Evolutionary conservation across 2,329 filamentous ascomycete species (phyloP).

Genomic region (Phaeomoniella chlamydospora): DNA sequence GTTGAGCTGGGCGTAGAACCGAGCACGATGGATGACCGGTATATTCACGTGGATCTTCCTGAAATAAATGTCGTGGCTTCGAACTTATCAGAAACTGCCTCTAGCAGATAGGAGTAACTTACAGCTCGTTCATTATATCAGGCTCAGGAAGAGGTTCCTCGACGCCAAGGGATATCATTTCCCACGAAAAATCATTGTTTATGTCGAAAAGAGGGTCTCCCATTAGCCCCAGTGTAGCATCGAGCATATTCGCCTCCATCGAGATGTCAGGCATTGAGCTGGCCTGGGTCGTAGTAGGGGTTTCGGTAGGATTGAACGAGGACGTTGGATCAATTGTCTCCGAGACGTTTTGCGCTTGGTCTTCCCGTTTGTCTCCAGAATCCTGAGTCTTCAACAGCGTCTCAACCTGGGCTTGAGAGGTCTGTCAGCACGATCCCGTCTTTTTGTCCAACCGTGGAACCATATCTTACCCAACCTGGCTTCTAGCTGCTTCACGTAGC

Average conservation of each 20-base stretch:
- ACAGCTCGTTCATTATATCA: constrained; percentile 77
- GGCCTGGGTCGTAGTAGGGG: constrained; percentile 3
- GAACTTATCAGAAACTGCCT: too few species aligned
- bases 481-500: constrained; percentile 88
- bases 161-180: constrained; percentile 67
- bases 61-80: constrained; percentile 72
- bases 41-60: constrained; percentile 74
- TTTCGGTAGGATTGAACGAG: not conserved
- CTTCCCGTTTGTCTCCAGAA: constrained; percentile 12
- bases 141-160: constrained; percentile 68
- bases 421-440: too few species aligned
- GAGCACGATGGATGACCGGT: constrained; percentile 78
- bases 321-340: not conserved
- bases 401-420: constrained; percentile 83
- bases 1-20: constrained; percentile 80
- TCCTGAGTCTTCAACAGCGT: constrained; percentile 75
- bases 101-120: too few species aligned
- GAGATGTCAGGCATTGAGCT: constrained; percentile 14
- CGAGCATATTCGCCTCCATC: constrained; percentile 9
- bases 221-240: constrained; percentile 12
- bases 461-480: constrained; percentile 67
- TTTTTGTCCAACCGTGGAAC: not conserved
- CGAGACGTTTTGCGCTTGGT: not conserved
- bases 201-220: not conserved
- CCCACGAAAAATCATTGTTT: constrained; percentile 55